These are phyloP conservation scores for Lasiodiplodia citricola DNA, from an alignment of 2,329 filamentous ascomycete genomes.

Conservation along the genomic window DNA sequence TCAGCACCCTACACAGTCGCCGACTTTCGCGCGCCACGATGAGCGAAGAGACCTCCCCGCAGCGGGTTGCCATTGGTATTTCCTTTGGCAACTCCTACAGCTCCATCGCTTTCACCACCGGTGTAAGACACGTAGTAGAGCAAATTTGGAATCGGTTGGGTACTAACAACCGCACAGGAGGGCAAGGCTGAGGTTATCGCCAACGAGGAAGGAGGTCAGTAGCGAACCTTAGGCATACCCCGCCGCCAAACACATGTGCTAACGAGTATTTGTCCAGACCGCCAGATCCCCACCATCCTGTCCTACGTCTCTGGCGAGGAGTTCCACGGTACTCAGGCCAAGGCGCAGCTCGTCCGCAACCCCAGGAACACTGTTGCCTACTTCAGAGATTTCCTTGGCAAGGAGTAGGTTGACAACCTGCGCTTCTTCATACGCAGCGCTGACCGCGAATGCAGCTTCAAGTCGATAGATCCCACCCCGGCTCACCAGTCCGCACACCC, in stretches of 20 bases:
- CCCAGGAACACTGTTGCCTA: conserved; percentile 90
- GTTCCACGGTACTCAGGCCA: conserved; percentile 95
- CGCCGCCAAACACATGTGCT: conserved; percentile 22
- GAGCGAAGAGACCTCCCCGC: conserved; percentile 57
- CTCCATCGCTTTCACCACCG: conserved; percentile 87
- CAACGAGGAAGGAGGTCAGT: conserved; percentile 93
- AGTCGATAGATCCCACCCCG: conserved; percentile 94
- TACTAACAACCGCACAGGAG: conserved; percentile 57
- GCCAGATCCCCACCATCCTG: conserved; percentile 92
- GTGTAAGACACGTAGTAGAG: conserved; percentile 44
- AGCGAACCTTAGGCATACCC: conserved; percentile 16
- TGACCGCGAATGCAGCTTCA: conserved; percentile 65
- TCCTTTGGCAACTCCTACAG: conserved; percentile 98
- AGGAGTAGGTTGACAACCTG: conserved; percentile 68
- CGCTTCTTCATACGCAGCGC: conserved; percentile 17
- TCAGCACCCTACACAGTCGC: neutral
- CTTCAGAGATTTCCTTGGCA: conserved; percentile 94
- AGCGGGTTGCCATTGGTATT: conserved; percentile 83
- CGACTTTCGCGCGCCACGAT: conserved; percentile 39
- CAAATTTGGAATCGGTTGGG: conserved; percentile 31
- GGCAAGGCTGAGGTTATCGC: conserved; percentile 98
- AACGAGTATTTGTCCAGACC: conserved; percentile 64
- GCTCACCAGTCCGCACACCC: conserved; percentile 94
- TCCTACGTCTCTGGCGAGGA: conserved; percentile 97
- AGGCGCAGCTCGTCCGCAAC: conserved; percentile 91